These are phyloP conservation scores for Diplodia intermedia DNA, from an alignment of 2,329 filamentous ascomycete species.

Conservation along the genomic window DNA sequence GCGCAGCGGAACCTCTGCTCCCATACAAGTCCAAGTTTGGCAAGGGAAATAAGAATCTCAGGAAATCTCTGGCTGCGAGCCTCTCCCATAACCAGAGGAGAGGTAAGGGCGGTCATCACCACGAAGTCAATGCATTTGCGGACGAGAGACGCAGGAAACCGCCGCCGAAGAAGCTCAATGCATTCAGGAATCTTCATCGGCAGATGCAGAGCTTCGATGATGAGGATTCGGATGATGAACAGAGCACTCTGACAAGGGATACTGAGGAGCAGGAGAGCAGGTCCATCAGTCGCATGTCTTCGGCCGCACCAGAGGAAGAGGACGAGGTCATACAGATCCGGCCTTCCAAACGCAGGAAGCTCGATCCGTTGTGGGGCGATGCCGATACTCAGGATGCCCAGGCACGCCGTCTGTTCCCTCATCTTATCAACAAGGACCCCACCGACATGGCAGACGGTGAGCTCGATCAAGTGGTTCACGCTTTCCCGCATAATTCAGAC, in stretches of 20 bases:
- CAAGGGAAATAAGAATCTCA: conserved; percentile 19
- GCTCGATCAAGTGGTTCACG: conserved; percentile 60
- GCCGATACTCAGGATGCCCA: conserved; percentile 58
- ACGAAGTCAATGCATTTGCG: conserved; percentile 53
- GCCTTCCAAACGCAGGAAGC: conserved; percentile 55
- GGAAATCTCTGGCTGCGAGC: conserved; percentile 24
- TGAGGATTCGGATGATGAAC: conserved; percentile 81
- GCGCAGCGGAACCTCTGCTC: conserved; percentile 24
- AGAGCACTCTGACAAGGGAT: conserved; percentile 71
- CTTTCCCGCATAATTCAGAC: conserved; percentile 63
- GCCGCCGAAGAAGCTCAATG: conserved; percentile 64
- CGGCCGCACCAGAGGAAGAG: conserved; percentile 58
- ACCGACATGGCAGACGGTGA: conserved; percentile 73
- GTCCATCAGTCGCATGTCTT: conserved; percentile 73
- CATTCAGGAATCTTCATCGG: conserved; percentile 81
- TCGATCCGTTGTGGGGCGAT: conserved; percentile 54
- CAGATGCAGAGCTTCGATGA: conserved; percentile 75
- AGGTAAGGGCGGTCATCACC: conserved; percentile 21
- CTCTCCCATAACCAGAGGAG: conserved; percentile 15
- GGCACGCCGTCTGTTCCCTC: conserved; percentile 56
- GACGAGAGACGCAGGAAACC: conserved; percentile 67
- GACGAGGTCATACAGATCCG: conserved; percentile 55
- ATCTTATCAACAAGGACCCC: conserved; percentile 65
- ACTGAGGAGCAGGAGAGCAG: conserved; percentile 87
- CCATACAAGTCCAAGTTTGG: conserved; percentile 27